These are phyloP conservation scores for Suillus sp. DNA, from an alignment of 768 basidiomycete species.

Conservation along the genomic window DNA sequence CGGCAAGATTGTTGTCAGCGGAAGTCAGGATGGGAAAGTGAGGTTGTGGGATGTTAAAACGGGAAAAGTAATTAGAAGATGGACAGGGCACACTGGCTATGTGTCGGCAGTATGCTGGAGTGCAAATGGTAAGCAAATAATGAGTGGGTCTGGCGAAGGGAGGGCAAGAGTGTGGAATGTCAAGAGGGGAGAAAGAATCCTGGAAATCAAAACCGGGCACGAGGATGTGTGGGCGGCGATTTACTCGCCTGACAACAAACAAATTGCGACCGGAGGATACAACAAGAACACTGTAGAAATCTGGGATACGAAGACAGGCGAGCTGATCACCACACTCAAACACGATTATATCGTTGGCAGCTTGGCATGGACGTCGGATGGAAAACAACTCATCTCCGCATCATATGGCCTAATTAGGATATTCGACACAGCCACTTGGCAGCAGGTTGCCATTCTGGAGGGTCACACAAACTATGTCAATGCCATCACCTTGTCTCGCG, in stretches of 20 bases:
- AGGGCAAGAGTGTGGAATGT: neutral
- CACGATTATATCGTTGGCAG: fast-evolving
- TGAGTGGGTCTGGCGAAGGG: neutral
- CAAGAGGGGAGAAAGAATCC: neutral
- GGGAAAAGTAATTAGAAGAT: neutral
- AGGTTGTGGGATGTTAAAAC: neutral
- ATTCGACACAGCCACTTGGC: neutral
- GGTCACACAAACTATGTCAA: too few species aligned
- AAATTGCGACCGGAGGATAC: neutral
- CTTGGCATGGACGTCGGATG: neutral
- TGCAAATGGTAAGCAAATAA: neutral
- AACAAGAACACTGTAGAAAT: neutral
- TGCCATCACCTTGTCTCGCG: too few species aligned
- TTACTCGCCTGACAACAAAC: neutral
- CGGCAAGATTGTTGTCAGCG: neutral
- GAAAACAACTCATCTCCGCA: neutral
- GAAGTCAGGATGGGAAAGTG: neutral
- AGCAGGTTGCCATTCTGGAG: neutral
- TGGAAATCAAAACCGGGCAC: neutral
- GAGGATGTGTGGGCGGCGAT: neutral
- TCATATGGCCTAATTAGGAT: too few species aligned
- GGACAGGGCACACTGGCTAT: neutral
- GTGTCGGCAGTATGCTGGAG: neutral
- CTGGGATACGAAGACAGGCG: neutral
- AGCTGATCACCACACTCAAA: neutral